Percentiles rank a stretch among this genome's conserved stretches.
These are phyloP conservation scores for Apiotrichum sp. DNA, from an alignment of 1,284 basidiomycete genomes.

Conservation along the genomic window DNA sequence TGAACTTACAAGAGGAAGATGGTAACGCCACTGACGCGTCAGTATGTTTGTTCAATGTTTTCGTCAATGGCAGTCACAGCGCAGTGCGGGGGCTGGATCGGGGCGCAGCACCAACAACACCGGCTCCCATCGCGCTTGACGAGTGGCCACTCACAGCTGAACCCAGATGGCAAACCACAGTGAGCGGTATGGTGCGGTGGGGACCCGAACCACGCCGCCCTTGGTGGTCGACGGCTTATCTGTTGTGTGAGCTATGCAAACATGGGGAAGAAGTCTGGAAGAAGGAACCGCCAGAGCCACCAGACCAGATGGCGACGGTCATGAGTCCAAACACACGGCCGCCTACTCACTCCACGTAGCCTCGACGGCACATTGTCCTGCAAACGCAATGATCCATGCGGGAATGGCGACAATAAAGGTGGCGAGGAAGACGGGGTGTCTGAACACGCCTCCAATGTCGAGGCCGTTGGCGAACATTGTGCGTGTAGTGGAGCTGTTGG, in stretches of 20 bases:
- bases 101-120: no score
- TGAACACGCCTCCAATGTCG: constrained; percentile 55
- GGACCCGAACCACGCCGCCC: no score
- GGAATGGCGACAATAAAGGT: constrained; percentile 76
- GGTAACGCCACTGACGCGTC: constrained; percentile 26
- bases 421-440: constrained; percentile 82
- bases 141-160: constrained; percentile 31
- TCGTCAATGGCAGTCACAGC: no score
- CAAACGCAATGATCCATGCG: constrained; percentile 88
- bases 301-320: no score
- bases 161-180: constrained; percentile 87
- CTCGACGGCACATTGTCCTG: constrained; percentile 35
- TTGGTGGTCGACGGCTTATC: no score
- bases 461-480: constrained; percentile 32
- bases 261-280: no score
- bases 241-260: no score
- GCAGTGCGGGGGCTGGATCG: no score
- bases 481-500: not conserved
- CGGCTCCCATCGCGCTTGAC: no score
- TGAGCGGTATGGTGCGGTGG: constrained; percentile 16
- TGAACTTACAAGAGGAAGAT: constrained; percentile 40
- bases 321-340: no score
- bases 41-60: not conserved
- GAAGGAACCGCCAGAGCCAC: no score
- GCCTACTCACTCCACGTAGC: not conserved